Evolutionary conservation across 2,329 filamentous ascomycete genomes (phyloP), one percentile per base, ranked within the genome.

Genomic region (Didymellaceae sp.): DNA sequence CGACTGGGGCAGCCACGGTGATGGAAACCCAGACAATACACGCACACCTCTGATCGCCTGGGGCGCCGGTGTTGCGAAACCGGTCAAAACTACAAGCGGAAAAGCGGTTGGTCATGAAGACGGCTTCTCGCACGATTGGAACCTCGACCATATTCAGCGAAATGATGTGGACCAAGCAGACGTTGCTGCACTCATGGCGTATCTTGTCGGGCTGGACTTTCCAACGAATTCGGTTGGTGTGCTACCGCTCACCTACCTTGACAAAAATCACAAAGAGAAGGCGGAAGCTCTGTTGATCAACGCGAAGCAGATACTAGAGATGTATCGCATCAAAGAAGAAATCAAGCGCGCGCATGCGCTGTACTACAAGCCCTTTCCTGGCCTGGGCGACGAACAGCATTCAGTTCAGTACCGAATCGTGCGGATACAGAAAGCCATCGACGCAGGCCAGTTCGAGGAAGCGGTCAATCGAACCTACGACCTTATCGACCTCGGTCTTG

Each of bases 1-100:
- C 67, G 94, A 99, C 74, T 97, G 89, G 87, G 94, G 95, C n/a
- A 97, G 92, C 63, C 95, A 99, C 71, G 95, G 95, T 28, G 94
- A 99, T 72, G 94, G 94, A 6, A 92, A 99, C 74, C 94, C 94
- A 0, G 90, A 99, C 72, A 99, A 97, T 66, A 99, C 94, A 3
- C 85, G 94, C 41, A 99, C 94, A 0, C 94, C 94, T 1, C 78
- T 99, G 24, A 90, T 99, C 60, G 86, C 83, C 2, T 99, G 94
- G 94, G 94, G 94, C 9, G 91, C 94, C 45, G 94, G 94, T 7
- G 84, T 97, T 30, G 91, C 91, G 3, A 82, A 83, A 57, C 94
- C 94, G 1, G 77, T 86, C 39, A 75, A 70, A 6, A 75, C 84
- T 2, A 77, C 80, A 24, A 69, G 78, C 2, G 80, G 79, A 72